A percentile compares a stretch with the other conserved stretches of the same genome.
Evolutionary conservation across 78 protist genomes (phyloP).

Genomic region (Dictyostelium firmibasis): DNA sequence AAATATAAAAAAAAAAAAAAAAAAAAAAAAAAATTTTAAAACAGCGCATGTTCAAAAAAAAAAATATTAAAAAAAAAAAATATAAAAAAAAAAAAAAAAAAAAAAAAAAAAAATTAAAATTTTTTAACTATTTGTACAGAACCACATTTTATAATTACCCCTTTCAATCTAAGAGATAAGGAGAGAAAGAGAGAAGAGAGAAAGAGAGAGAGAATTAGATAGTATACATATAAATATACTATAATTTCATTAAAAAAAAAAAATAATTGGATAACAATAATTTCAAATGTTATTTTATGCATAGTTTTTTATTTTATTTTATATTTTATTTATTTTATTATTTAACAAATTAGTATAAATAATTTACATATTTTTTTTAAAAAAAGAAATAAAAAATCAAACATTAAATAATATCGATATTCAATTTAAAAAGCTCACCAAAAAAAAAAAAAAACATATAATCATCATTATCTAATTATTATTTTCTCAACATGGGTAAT

Average conservation of each 20-base stretch:
- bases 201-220: neutral
- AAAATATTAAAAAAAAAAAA: too few relatives aligned
- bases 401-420: too few relatives aligned
- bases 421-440: neutral
- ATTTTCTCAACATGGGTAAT: neutral
- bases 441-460: neutral
- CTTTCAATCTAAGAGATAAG: neutral
- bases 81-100: too few relatives aligned
- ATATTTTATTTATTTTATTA: neutral
- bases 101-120: neutral
- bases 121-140: neutral
- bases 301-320: neutral
- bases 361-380: neutral
- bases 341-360: neutral
- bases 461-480: neutral
- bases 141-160: neutral
- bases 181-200: neutral
- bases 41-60: neutral
- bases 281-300: neutral
- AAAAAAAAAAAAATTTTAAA: too few relatives aligned
- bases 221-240: neutral
- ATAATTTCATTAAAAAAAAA: neutral
- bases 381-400: neutral
- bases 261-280: neutral
- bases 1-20: too few relatives aligned